These are phyloP conservation scores for Xylaria sp. DNA, from an alignment of 2,329 filamentous ascomycete species.

Conservation along the genomic window DNA sequence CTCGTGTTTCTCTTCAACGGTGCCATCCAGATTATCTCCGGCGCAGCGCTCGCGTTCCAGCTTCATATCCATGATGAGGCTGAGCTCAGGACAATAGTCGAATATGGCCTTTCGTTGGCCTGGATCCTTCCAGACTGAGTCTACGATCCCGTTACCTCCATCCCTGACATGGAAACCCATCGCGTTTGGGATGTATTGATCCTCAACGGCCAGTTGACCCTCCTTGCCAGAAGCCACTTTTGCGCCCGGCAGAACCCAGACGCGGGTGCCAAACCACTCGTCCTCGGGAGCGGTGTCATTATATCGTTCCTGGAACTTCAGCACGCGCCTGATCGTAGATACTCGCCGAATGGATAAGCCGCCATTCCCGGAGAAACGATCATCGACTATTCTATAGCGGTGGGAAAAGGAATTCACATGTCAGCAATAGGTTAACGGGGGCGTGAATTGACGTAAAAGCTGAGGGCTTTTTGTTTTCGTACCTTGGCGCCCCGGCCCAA, in stretches of 20 bases:
- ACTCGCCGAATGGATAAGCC: constrained; percentile 60
- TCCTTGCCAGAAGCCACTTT: constrained; percentile 50
- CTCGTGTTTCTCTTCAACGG: constrained; percentile 1
- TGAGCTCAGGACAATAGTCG: constrained; percentile 62
- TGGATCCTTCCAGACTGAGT: constrained; percentile 54
- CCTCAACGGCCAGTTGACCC: constrained; percentile 55
- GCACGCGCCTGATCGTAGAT: constrained; percentile 54
- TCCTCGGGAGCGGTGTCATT: constrained; percentile 60
- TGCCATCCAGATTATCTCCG: constrained; percentile 39
- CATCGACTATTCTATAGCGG: constrained; percentile 43
- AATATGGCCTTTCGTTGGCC: constrained; percentile 54
- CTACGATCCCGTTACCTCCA: constrained; percentile 48
- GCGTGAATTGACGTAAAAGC: neutral
- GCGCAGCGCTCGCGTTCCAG: constrained; percentile 54
- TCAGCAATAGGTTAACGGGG: neutral
- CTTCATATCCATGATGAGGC: constrained; percentile 63
- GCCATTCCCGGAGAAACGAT: constrained; percentile 57
- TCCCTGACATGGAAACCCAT: constrained; percentile 61
- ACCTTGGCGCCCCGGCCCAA: constrained; percentile 60
- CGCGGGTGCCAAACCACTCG: constrained; percentile 58
- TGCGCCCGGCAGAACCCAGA: constrained; percentile 54
- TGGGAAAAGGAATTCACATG: neutral
- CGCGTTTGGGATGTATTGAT: constrained; percentile 54
- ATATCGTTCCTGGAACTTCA: constrained; percentile 55
- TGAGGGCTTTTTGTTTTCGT: neutral